phyloP scores from a whole-genome alignment of 2,329 filamentous ascomycete genomes.

The Paraphoma sp. region DNA sequence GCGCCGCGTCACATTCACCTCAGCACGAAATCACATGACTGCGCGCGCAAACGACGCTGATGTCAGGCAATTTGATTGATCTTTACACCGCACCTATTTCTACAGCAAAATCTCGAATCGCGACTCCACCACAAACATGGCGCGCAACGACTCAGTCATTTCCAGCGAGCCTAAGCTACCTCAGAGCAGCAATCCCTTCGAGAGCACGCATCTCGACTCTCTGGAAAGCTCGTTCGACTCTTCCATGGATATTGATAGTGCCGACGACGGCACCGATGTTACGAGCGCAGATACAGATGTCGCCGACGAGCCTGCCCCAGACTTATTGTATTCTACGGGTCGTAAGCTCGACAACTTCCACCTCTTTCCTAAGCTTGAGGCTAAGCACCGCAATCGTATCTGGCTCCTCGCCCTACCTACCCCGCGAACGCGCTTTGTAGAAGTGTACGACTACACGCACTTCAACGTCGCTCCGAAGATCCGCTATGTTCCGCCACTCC shows the following conservation, averaged over 20 bases:
- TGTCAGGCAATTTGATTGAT: neutral
- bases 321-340: neutral
- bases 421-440: constrained; percentile 19
- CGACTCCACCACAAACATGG: neutral
- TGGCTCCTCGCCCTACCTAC: constrained; percentile 9
- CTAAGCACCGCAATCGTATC: constrained; percentile 5
- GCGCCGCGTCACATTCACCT: neutral
- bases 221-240: neutral
- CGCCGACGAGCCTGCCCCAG: neutral
- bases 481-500: constrained; percentile 17
- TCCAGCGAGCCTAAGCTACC: neutral
- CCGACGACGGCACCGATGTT: neutral
- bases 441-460: constrained; percentile 16
- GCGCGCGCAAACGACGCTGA: neutral
- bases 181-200: neutral
- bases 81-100: neutral
- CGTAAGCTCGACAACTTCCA: constrained; percentile 1
- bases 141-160: neutral
- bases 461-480: constrained; percentile 5
- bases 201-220: neutral
- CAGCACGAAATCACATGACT: neutral
- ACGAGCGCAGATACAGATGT: neutral
- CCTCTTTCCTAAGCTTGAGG: neutral
- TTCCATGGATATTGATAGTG: neutral
- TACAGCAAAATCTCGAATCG: neutral